Evolutionary conservation across 306 rosid species (phyloP), one percentile per base, ranked within the genome.

Genomic region (Carpinus fangiana): DNA sequence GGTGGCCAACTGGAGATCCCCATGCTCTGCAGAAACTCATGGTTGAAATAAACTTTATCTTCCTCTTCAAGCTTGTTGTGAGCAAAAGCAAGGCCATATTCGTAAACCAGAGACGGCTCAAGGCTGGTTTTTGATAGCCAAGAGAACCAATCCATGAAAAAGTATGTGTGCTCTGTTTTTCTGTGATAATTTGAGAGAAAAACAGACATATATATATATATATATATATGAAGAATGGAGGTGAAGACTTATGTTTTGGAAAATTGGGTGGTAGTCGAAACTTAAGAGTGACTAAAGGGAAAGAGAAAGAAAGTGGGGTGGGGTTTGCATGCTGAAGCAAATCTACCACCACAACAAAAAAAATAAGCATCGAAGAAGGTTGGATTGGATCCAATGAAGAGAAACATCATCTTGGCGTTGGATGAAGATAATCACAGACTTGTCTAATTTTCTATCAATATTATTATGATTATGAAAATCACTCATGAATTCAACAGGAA

Each of bases 1-100:
- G n/a, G n/a, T n/a, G n/a, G n/a, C n/a, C n/a, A n/a, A n/a, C n/a
- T 90, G 87, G 98, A 91, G 80, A 95, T 91, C 1, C 99, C 98
- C 96, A 95, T 91, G 93, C 98, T 95, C 64, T 86, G 93, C 10
- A 95, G 98, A 73, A 95, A 95, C 84, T 95, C 99, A 46, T 95
- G 98, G 93, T 91, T 95, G 92, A 93, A 93, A 83, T 89, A 91
- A 31, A 82, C 14, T 3, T 87, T 83, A 85, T 93, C 99, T 76
- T 93, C 99, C 71, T 90, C 87, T 81, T 96, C 99, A 12, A 96
- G 94, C 90, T 95, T 94, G 51, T 95, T 93, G 82, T 90, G 93
- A 7, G 98, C 79, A 71, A 96, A 88, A 18, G 87, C 83, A 14
- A 96, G 95, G 41, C 99, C 93, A 72, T 93, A 95, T 60, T 93